phyloP scores from a whole-genome alignment of 768 basidiomycete species.

The Termitomyces sp. region DNA sequence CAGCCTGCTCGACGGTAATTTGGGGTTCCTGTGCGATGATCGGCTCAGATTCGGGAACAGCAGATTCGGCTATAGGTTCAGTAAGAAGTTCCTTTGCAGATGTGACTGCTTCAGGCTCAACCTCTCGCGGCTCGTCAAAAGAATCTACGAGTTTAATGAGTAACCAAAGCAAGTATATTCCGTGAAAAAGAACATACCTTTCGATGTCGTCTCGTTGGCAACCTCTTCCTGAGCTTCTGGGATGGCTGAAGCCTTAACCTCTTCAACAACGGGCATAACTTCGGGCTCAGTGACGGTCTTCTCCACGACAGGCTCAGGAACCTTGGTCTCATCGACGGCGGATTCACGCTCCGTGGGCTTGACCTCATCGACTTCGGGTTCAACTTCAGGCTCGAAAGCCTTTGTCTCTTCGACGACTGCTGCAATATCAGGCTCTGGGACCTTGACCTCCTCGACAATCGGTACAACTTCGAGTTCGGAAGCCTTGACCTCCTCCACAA shows the following conservation, averaged over 20 bases:
- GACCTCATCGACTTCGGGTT: neutral
- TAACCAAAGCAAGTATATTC: neutral
- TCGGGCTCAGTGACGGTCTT: neutral
- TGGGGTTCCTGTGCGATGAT: neutral
- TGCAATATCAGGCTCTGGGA: neutral
- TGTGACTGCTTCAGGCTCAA: neutral
- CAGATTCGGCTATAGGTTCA: neutral
- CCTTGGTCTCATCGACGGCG: neutral
- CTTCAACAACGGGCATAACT: neutral
- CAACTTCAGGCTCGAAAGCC: slow-evolving; percentile 1
- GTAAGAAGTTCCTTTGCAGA: neutral
- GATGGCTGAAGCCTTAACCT: neutral
- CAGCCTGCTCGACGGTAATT: neutral
- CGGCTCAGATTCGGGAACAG: no score
- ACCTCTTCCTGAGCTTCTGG: neutral
- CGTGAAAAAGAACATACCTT: neutral
- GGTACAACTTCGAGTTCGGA: slow-evolving; percentile 4
- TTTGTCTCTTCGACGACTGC: slow-evolving; percentile 8
- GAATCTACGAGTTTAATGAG: neutral
- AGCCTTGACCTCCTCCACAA: neutral
- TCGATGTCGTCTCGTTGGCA: neutral
- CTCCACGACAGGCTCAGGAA: neutral
- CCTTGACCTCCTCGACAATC: slow-evolving; percentile 1
- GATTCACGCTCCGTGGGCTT: slow-evolving; percentile 6
- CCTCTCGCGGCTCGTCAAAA: neutral